phyloP scores from a whole-genome alignment of 2,329 filamentous ascomycete species.

The Paramyrothecium sp. region DNA sequence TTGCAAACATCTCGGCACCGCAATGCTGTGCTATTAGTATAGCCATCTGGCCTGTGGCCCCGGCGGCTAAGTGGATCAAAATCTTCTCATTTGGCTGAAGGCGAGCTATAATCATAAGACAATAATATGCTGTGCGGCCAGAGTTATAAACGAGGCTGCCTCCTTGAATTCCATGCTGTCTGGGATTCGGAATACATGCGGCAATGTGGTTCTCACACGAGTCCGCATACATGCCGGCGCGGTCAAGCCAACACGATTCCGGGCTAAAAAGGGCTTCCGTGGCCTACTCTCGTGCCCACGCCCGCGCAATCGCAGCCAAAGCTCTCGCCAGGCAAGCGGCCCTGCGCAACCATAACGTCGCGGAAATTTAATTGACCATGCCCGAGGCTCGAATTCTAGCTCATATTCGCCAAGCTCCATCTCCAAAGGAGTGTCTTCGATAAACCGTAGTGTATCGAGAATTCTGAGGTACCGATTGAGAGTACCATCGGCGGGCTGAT shows the following conservation, averaged over 20 bases:
- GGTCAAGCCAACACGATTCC: conserved; percentile 19
- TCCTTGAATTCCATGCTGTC: conserved; percentile 29
- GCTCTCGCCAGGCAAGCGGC: not conserved
- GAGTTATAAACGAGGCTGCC: conserved; percentile 30
- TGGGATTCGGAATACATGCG: conserved; percentile 25
- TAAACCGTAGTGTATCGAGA: conserved; percentile 21
- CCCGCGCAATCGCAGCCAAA: conserved; percentile 19
- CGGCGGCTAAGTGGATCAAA: conserved; percentile 30
- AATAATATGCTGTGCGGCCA: conserved; percentile 26
- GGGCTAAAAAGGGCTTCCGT: conserved; percentile 6
- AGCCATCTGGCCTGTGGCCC: conserved; percentile 28
- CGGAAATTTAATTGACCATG: conserved; percentile 16
- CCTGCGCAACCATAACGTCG: conserved; percentile 3
- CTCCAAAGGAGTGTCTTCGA: conserved; percentile 10
- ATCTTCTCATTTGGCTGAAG: conserved; percentile 29
- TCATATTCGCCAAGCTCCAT: conserved; percentile 7
- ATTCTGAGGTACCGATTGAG: too few species aligned
- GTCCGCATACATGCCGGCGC: conserved; percentile 7
- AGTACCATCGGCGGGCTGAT: too few species aligned
- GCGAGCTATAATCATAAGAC: conserved; percentile 13
- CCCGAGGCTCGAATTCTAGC: conserved; percentile 19
- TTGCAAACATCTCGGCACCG: conserved; percentile 20
- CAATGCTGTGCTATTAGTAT: conserved; percentile 21
- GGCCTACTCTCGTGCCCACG: conserved; percentile 16
- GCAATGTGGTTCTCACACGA: conserved; percentile 1